Evolutionary conservation across 345 rosid genomes (phyloP).

Genomic region (Euphorbia tirucalli): DNA sequence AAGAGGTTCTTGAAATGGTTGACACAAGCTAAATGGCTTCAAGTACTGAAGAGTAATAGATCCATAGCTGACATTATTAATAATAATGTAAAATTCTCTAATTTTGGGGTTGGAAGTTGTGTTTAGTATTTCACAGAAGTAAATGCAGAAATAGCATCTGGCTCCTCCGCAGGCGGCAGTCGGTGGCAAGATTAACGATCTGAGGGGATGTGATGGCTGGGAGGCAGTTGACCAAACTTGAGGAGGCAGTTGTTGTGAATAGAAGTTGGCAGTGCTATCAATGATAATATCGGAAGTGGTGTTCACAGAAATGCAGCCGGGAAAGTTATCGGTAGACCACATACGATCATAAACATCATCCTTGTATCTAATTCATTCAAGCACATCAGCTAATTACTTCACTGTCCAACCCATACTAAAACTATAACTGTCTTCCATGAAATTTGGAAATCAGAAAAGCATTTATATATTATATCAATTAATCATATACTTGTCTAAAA

Average conservation of each 20-base stretch:
- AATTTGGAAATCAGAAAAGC: too few relatives aligned
- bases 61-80: neutral
- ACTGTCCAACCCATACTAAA: too few relatives aligned
- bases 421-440: too few relatives aligned
- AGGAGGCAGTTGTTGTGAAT: neutral
- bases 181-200: neutral
- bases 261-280: neutral
- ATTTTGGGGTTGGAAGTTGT: neutral
- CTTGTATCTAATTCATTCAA: too few relatives aligned
- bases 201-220: neutral
- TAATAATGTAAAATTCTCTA: slow-evolving; percentile 17
- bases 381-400: too few relatives aligned
- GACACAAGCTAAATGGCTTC: slow-evolving; percentile 11
- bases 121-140: slow-evolving; percentile 21
- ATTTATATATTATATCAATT: too few relatives aligned
- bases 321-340: slow-evolving; percentile 20
- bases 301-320: neutral
- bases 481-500: too few relatives aligned
- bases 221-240: neutral
- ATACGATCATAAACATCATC: slow-evolving; percentile 32
- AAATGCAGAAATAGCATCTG: slow-evolving; percentile 13
- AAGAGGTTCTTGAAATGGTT: neutral
- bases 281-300: neutral
- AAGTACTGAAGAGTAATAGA: slow-evolving; percentile 18
- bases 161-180: too few relatives aligned